Evolutionary conservation across 176 grass and related monocot species (phyloP).

Genomic region (Bonia amplexicaulis): DNA sequence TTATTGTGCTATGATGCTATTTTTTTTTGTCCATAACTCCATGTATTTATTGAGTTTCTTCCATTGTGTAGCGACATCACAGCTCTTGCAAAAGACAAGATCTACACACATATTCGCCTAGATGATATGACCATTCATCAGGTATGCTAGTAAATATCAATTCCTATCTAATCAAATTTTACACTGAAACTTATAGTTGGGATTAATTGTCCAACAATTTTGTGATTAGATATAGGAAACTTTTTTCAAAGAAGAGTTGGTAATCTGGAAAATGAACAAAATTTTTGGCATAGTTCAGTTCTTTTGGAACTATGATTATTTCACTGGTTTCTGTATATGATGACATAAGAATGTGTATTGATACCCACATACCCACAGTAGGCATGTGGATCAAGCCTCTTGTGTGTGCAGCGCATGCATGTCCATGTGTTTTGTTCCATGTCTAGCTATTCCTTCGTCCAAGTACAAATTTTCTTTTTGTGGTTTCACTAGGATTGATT

Average conservation of each 20-base stretch:
- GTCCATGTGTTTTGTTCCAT: neutral
- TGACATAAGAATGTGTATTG: neutral
- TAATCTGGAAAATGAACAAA: neutral
- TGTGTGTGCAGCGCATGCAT: neutral
- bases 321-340: neutral
- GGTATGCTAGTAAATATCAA: constrained; percentile 34
- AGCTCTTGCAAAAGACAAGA: constrained; percentile 95
- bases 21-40: neutral
- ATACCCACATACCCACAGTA: neutral
- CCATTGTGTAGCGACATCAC: constrained; percentile 86
- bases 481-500: neutral
- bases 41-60: constrained; percentile 16
- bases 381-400: neutral
- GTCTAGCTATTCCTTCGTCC: neutral
- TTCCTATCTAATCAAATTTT: neutral
- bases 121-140: constrained; percentile 95
- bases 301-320: neutral
- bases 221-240: neutral
- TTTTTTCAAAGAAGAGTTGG: neutral
- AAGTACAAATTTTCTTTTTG: neutral
- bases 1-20: neutral
- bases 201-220: neutral
- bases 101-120: constrained; percentile 81
- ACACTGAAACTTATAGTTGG: neutral
- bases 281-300: neutral